These are phyloP conservation scores for Amaranthus tricolor DNA, from an alignment of 179 eudicot species.

Conservation along the genomic window DNA sequence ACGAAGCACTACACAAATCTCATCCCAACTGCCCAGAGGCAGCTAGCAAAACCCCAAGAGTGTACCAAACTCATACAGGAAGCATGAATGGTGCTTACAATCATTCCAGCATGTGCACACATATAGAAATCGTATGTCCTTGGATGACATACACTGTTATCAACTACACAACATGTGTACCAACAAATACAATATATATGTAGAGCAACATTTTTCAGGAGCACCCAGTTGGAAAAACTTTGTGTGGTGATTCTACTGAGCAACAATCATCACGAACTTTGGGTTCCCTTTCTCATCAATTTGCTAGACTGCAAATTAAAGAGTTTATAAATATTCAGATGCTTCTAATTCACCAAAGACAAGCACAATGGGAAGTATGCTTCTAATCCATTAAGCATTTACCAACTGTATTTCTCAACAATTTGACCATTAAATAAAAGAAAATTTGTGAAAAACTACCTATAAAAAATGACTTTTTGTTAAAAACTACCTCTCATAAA, in stretches of 20 bases:
- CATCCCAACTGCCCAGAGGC: no score
- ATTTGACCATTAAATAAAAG: no score
- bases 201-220: slow-evolving; percentile 55
- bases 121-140: slow-evolving; percentile 38
- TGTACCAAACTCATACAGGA: no score
- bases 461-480: no score
- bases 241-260: slow-evolving; percentile 85
- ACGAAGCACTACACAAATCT: no score
- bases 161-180: not conserved
- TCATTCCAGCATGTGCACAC: slow-evolving; percentile 46
- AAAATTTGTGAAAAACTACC: no score
- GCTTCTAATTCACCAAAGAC: not conserved
- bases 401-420: no score
- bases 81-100: slow-evolving; percentile 40
- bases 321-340: not conserved
- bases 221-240: slow-evolving; percentile 66
- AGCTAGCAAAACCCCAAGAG: no score
- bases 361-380: not conserved
- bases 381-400: no score
- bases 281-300: slow-evolving; percentile 69
- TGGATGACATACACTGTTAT: slow-evolving; percentile 40
- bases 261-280: slow-evolving; percentile 67
- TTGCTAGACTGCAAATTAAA: slow-evolving; percentile 56
- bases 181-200: slow-evolving; percentile 9
- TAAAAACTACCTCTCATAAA: no score